phyloP scores from a whole-genome alignment of 345 rosid species.

The Clausena lansium region DNA sequence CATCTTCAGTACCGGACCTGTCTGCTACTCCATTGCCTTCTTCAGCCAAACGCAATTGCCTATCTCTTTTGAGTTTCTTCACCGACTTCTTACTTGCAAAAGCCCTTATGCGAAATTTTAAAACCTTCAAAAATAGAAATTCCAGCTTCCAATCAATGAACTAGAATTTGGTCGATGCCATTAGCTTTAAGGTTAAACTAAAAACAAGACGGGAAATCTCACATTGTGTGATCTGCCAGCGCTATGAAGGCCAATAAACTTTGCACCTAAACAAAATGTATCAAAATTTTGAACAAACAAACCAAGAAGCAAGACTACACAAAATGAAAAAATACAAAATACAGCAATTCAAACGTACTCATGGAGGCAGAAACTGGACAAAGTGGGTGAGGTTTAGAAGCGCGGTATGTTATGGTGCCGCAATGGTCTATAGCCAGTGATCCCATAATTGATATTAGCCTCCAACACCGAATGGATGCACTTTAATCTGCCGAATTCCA shows the following conservation, averaged over 20 bases:
- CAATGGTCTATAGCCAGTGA: slow-evolving; percentile 13
- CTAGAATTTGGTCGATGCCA: neutral
- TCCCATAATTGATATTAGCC: slow-evolving; percentile 26
- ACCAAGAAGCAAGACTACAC: neutral
- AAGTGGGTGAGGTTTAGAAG: neutral
- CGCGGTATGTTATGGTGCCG: neutral
- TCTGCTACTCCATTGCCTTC: slow-evolving; percentile 28
- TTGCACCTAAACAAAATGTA: slow-evolving; percentile 16
- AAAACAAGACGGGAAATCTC: slow-evolving; percentile 19
- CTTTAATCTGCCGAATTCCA: slow-evolving; percentile 12
- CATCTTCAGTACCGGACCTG: slow-evolving; percentile 26
- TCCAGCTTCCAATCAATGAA: neutral
- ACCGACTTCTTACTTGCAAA: slow-evolving; percentile 49
- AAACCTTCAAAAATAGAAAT: slow-evolving; percentile 22
- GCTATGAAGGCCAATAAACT: slow-evolving; percentile 14
- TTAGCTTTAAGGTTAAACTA: neutral
- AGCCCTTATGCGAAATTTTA: slow-evolving; percentile 23
- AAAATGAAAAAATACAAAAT: neutral
- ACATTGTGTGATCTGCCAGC: slow-evolving; percentile 22
- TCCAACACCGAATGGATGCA: neutral
- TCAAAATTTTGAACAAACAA: neutral
- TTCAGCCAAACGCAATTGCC: slow-evolving; percentile 13
- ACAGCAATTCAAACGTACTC: slow-evolving; percentile 22
- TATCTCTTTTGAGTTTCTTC: slow-evolving; percentile 39
- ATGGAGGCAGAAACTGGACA: slow-evolving; percentile 20